Conservation (phyloP, 805 yeast species). For the Candida montana region DNA sequence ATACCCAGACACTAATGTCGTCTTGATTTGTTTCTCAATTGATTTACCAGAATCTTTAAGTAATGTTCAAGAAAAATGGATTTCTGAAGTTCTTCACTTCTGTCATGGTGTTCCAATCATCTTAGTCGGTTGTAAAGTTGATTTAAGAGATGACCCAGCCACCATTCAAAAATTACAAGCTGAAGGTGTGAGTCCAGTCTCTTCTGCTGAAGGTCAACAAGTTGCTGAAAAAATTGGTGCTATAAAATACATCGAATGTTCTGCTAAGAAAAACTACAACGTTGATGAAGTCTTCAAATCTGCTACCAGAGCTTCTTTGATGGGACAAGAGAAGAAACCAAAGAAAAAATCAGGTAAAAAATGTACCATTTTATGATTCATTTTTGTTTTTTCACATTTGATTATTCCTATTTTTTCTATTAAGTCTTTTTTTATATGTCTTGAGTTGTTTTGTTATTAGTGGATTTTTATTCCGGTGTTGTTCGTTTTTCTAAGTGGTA, state of each 20-base stretch:
- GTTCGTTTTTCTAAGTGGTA: background rate
- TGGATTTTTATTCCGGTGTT: background rate
- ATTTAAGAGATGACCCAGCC: constrained; percentile 76
- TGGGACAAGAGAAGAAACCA: constrained; percentile 36
- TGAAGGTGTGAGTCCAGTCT: constrained; percentile 74
- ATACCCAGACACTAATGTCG: constrained; percentile 89
- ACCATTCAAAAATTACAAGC: constrained; percentile 71
- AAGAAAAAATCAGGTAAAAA: constrained; percentile 49
- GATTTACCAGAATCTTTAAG: constrained; percentile 90
- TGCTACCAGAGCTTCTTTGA: constrained; percentile 86
- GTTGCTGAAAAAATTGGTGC: constrained; percentile 91
- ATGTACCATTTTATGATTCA: constrained; percentile 58
- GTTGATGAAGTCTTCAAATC: constrained; percentile 90
- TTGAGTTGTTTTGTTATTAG: background rate
- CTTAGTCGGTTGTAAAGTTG: constrained; percentile 87
- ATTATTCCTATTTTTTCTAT: background rate
- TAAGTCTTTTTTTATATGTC: no score
- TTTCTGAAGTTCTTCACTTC: constrained; percentile 87
- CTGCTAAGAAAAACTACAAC: constrained; percentile 87
- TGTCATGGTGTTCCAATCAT: constrained; percentile 93
- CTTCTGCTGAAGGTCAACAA: constrained; percentile 75
- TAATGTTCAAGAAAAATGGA: constrained; percentile 95
- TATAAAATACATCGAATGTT: constrained; percentile 80
- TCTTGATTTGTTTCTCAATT: constrained; percentile 84
- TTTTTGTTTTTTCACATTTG: background rate